Conservation (phyloP, 805 yeast genomes). For the Lipomyces chichibuensis region DNA sequence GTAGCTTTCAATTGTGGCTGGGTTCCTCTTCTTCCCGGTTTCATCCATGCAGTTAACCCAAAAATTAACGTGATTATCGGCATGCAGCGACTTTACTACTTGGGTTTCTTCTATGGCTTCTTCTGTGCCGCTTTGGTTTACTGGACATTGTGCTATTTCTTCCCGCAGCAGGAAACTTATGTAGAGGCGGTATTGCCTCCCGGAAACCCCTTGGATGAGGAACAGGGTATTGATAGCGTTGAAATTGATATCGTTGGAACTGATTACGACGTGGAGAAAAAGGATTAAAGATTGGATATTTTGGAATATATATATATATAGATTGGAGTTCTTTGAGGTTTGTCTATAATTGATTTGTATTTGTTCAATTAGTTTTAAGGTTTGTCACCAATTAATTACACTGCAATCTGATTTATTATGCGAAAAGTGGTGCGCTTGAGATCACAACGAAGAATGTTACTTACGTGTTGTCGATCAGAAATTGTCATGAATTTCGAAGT, state of each 20-base stretch:
- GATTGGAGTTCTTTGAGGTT: background rate
- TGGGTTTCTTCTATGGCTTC: slow-evolving; percentile 35
- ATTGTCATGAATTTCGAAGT: too few relatives aligned
- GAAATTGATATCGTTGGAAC: background rate
- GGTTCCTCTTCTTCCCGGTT: slow-evolving; percentile 29
- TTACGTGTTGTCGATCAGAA: background rate
- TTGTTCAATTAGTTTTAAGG: too few relatives aligned
- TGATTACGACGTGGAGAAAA: background rate
- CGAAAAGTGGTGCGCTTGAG: background rate
- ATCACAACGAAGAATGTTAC: background rate
- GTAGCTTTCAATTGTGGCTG: slow-evolving; percentile 24
- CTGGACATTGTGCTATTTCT: slow-evolving; percentile 12
- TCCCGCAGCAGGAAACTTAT: slow-evolving; percentile 20
- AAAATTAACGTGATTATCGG: slow-evolving; percentile 16
- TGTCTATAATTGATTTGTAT: background rate
- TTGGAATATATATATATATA: background rate
- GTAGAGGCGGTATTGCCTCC: slow-evolving; percentile 18
- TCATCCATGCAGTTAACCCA: slow-evolving; percentile 19
- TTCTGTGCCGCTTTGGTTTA: slow-evolving; percentile 20
- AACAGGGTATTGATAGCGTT: background rate
- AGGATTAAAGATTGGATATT: background rate
- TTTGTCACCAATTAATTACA: too few relatives aligned
- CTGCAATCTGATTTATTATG: too few relatives aligned
- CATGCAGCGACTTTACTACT: slow-evolving; percentile 31
- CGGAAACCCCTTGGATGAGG: slow-evolving; percentile 18